Base-by-base conservation (phyloP, 768 basidiomycete genomes). In the Leccinellum rugosiceps region DNA sequence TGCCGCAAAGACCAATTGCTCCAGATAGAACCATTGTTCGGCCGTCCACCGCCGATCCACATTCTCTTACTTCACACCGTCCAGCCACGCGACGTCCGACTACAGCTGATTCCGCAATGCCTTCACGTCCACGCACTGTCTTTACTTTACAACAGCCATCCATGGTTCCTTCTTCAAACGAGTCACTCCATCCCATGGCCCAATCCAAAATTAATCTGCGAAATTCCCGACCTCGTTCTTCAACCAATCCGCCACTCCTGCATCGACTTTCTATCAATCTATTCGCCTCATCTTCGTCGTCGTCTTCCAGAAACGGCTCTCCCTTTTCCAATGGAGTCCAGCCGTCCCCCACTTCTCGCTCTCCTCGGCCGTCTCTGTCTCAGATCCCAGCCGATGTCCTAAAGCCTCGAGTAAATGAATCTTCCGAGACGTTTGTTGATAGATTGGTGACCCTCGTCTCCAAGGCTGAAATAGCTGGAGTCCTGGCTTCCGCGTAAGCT, bases 401-500 rank as follows among this genome's bases (percentile, higher is more conserved):
- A 28, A 79, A 77, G 64, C 86, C 87, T 2, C 74, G 72, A 34
- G 74, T 78, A 35, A 83, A 80, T 32, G 93, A 96, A 72, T 81
- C 85, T 23, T 84, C 89, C 1, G 85, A 85, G 56, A 69, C 73
- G 2, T 98, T 91, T 73, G 71, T 97, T 30, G 67, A 74, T 13
- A 79, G 92, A 58, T 72, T 98, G 43, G 72, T 79, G 41, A 73
- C 80, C 17, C 79, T 81, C 32, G 84, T 93, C 10, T 84, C 80
- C 62, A 88, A 90, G 68, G 81, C 85, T 2, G 94, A 97, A 65
- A 77, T 98, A 41, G 88, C 90, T 1, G 80, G 81, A 21, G 81
- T 93, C 14, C 72, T 98, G 25, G 94, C 95, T 31, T 84, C 90
- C 15, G 90, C 84, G 94, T 94, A 72, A 63, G 62, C 55, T 48